Percentiles rank a stretch among this genome's conserved stretches.
Evolutionary conservation across 495 filamentous ascomycete species (phyloP).

Genomic region (Filosporella fistucella): DNA sequence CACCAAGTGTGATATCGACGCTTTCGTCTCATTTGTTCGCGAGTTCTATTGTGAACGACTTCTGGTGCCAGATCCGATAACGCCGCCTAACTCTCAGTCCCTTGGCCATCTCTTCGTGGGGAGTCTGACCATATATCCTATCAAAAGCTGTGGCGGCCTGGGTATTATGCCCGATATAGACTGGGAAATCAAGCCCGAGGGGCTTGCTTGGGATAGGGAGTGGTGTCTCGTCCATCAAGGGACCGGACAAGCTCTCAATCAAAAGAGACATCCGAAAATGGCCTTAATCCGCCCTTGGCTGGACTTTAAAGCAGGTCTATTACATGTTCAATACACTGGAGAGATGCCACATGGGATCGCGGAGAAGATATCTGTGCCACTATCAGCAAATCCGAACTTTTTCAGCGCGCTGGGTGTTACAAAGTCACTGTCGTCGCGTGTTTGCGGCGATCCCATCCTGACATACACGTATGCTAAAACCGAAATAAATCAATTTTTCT

Average conservation of each 20-base stretch:
- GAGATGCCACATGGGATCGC: constrained; percentile 15
- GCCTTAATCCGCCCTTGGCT: constrained; percentile 68
- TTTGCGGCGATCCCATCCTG: constrained; percentile 74
- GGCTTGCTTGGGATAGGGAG: constrained; percentile 87
- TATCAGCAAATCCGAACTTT: constrained; percentile 53
- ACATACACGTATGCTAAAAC: constrained; percentile 62
- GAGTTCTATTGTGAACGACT: constrained; percentile 71
- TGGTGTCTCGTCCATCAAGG: constrained; percentile 89
- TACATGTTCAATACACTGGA: constrained; percentile 38
- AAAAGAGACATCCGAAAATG: constrained; percentile 82
- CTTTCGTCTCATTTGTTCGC: constrained; percentile 63
- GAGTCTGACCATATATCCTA: constrained; percentile 69
- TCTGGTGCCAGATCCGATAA: constrained; percentile 4
- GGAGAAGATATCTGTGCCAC: constrained; percentile 54
- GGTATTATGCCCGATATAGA: constrained; percentile 54
- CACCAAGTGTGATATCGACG: constrained; percentile 66
- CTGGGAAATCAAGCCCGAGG: constrained; percentile 76
- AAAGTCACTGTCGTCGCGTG: constrained; percentile 46
- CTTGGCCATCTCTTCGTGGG: constrained; percentile 35
- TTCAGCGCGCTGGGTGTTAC: constrained; percentile 32
- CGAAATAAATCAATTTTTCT: constrained; percentile 69
- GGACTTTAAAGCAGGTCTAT: constrained; percentile 55
- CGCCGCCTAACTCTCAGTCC: neutral
- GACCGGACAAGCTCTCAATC: constrained; percentile 70
- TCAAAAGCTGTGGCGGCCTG: constrained; percentile 83